These are phyloP conservation scores for Fusarium sacchari DNA, from an alignment of 2,329 filamentous ascomycete genomes.

Conservation along the genomic window DNA sequence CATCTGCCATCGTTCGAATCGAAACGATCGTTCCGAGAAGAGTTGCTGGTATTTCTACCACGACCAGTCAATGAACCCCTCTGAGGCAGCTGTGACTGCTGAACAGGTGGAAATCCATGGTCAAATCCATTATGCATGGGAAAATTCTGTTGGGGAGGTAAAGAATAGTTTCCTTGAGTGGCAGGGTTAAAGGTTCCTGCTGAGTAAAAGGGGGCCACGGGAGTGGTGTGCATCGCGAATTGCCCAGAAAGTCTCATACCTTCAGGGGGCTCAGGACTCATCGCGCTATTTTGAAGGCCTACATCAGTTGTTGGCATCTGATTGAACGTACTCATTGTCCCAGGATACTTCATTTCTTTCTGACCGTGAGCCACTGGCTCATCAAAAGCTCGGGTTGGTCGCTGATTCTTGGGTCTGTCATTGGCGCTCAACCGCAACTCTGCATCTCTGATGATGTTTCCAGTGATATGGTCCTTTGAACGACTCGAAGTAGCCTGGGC, in stretches of 20 bases:
- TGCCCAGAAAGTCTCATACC: neutral
- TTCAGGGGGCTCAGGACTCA: neutral
- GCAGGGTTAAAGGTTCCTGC: neutral
- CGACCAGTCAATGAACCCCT: constrained; percentile 1
- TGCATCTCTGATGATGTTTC: constrained; percentile 2
- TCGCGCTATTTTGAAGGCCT: neutral
- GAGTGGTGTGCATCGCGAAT: neutral
- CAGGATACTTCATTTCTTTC: neutral
- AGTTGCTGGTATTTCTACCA: constrained; percentile 6
- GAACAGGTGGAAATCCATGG: constrained; percentile 3
- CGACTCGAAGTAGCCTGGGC: constrained; percentile 17
- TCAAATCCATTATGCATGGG: neutral
- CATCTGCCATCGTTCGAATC: constrained; percentile 18
- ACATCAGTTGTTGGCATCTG: neutral
- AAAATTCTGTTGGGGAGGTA: neutral
- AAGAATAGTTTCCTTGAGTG: neutral
- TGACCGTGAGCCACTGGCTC: neutral
- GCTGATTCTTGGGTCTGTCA: constrained; percentile 13
- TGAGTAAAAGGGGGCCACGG: constrained; percentile 8
- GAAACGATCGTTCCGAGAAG: constrained; percentile 13
- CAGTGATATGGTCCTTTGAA: neutral
- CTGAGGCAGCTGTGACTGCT: constrained; percentile 1
- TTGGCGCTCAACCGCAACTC: neutral
- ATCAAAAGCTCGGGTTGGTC: neutral
- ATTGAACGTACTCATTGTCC: neutral